Conservation (phyloP, 805 yeast species). For the Barnettozyma sucrosica region DNA sequence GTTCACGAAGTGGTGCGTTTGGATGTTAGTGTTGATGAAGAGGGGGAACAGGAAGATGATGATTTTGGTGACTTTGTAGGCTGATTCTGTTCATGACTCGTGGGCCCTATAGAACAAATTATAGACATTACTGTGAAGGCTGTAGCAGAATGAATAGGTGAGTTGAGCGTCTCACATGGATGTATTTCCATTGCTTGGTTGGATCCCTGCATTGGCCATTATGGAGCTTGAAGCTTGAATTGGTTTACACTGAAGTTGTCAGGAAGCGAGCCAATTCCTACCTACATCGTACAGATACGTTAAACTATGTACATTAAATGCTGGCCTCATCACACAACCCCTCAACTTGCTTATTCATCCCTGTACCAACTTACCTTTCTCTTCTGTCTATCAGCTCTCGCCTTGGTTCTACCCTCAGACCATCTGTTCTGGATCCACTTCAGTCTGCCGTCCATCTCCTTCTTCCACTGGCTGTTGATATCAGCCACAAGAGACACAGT, state of each 20-base stretch:
- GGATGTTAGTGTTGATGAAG: background rate
- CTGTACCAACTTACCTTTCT: constrained; percentile 61
- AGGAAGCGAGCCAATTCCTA: too few relatives aligned
- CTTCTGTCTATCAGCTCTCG: constrained; percentile 52
- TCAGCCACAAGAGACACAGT: constrained; percentile 52
- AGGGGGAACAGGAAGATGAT: constrained; percentile 13
- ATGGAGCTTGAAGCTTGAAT: too few relatives aligned
- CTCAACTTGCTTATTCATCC: constrained; percentile 16
- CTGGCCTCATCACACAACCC: background rate
- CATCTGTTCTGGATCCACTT: constrained; percentile 40
- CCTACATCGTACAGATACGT: too few relatives aligned
- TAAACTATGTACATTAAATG: constrained; percentile 3
- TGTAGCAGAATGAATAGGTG: too few relatives aligned
- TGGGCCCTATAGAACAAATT: background rate
- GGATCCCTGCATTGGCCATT: too few relatives aligned
- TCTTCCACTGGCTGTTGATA: constrained; percentile 33
- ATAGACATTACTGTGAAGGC: background rate
- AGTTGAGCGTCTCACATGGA: too few relatives aligned
- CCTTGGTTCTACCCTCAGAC: constrained; percentile 41
- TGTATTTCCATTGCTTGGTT: too few relatives aligned
- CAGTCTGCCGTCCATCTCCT: constrained; percentile 43
- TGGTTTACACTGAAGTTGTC: too few relatives aligned
- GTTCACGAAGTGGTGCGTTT: background rate
- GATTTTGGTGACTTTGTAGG: constrained; percentile 26
- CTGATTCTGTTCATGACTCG: background rate